Evolutionary conservation across 441 rosid genomes (phyloP).

Genomic region (Biscutella laevigata): DNA sequence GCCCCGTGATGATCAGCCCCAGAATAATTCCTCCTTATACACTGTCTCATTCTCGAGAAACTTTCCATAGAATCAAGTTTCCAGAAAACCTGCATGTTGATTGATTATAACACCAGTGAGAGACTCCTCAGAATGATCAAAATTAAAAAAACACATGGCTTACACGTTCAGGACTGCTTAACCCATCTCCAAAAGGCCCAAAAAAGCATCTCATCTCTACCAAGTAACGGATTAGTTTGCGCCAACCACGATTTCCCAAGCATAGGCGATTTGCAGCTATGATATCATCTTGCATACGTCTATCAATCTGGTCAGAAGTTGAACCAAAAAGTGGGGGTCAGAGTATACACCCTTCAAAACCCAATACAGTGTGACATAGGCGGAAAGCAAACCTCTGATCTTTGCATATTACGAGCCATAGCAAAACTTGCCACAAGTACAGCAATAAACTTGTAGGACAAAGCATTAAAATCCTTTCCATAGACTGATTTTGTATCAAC

Average conservation of each 20-base stretch:
- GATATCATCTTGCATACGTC: slow-evolving; percentile 77
- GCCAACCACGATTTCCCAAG: slow-evolving; percentile 82
- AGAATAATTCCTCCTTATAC: slow-evolving; percentile 70
- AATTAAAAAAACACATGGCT: slow-evolving; percentile 20
- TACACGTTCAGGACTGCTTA: slow-evolving; percentile 66
- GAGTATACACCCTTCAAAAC: slow-evolving; percentile 3
- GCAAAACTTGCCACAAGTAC: slow-evolving; percentile 99
- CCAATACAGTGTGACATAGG: slow-evolving; percentile 16
- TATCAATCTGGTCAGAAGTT: slow-evolving; percentile 60
- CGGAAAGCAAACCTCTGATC: slow-evolving; percentile 70
- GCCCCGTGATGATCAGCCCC: slow-evolving; percentile 93
- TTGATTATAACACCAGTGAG: slow-evolving; percentile 15
- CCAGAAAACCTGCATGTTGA: slow-evolving; percentile 71
- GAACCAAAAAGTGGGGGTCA: slow-evolving; percentile 16
- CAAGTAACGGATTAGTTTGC: slow-evolving; percentile 82
- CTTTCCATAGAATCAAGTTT: slow-evolving; percentile 95
- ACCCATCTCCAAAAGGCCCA: slow-evolving; percentile 58
- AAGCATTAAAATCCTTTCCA: slow-evolving; percentile 95
- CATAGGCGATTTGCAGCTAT: slow-evolving; percentile 49
- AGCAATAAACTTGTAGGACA: slow-evolving; percentile 90
- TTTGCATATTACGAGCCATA: slow-evolving; percentile 94
- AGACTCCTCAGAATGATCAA: slow-evolving; percentile 11
- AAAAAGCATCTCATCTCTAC: slow-evolving; percentile 79
- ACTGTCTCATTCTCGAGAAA: slow-evolving; percentile 92
- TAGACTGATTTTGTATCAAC: slow-evolving; percentile 91